Evolutionary conservation across 495 filamentous ascomycete species (phyloP).

Genomic region (Endocarpon pusillum): DNA sequence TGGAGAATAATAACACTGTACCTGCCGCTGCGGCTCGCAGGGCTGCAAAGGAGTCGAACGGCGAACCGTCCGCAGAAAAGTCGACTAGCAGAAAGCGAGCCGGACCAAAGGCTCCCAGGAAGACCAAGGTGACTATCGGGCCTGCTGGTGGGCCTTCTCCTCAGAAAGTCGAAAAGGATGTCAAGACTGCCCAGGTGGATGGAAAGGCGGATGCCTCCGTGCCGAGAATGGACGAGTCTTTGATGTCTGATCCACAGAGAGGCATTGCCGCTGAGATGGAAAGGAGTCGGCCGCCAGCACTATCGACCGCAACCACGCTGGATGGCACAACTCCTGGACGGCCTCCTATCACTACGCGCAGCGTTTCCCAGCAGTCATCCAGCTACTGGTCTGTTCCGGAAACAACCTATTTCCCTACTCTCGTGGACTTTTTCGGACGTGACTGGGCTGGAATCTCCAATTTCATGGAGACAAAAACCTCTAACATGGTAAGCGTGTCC

Average conservation of each 20-base stretch:
- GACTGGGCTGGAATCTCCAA: slow-evolving; percentile 73
- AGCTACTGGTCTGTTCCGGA: slow-evolving; percentile 98
- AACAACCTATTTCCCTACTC: slow-evolving; percentile 58
- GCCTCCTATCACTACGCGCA: too few species aligned
- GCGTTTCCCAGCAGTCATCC: slow-evolving; percentile 49
- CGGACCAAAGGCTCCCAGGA: slow-evolving; percentile 22
- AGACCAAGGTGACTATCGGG: background rate
- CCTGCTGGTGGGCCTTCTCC: slow-evolving; percentile 9
- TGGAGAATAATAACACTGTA: slow-evolving; percentile 26
- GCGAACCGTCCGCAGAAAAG: slow-evolving; percentile 38
- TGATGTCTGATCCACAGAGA: slow-evolving; percentile 4
- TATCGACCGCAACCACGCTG: slow-evolving; percentile 15
- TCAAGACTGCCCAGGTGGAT: background rate
- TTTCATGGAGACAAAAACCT: slow-evolving; percentile 82
- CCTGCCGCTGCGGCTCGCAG: slow-evolving; percentile 17
- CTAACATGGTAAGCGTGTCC: slow-evolving; percentile 59
- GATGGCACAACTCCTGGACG: slow-evolving; percentile 14
- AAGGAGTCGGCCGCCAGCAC: slow-evolving; percentile 10
- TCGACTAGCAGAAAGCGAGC: slow-evolving; percentile 30
- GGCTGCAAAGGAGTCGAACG: slow-evolving; percentile 22
- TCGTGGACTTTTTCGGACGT: slow-evolving; percentile 70
- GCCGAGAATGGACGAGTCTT: slow-evolving; percentile 7
- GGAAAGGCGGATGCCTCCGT: slow-evolving; percentile 2
- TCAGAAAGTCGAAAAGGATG: slow-evolving; percentile 9
- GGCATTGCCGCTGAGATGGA: slow-evolving; percentile 6